These are phyloP conservation scores for Verticillium dahliae DNA, from an alignment of 2,329 filamentous ascomycete genomes.

Conservation along the genomic window DNA sequence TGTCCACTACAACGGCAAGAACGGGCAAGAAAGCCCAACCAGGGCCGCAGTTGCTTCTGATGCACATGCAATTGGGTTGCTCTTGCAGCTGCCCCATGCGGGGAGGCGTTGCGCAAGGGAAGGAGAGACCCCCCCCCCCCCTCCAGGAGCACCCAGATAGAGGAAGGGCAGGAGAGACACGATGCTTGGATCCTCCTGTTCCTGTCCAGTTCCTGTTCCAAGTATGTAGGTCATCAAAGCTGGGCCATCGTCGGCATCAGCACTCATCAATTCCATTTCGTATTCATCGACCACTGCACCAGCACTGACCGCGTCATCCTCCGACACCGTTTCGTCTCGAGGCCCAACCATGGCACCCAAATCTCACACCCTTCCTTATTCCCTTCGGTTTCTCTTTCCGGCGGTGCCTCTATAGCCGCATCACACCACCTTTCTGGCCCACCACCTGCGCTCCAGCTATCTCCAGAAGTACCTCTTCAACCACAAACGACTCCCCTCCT, in stretches of 20 bases:
- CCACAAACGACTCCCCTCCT: no score
- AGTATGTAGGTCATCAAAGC: no score
- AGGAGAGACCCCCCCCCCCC: neutral
- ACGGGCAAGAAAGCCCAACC: no score
- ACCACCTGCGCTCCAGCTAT: neutral
- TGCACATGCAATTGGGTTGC: no score
- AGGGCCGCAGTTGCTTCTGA: no score
- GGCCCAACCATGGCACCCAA: neutral
- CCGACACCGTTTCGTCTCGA: neutral
- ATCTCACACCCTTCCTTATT: neutral
- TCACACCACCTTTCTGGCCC: neutral
- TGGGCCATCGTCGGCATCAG: neutral
- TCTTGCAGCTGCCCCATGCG: neutral
- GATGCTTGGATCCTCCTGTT: neutral
- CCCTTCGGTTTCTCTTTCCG: neutral
- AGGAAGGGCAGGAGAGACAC: neutral
- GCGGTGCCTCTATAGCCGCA: neutral
- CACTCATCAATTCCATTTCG: neutral
- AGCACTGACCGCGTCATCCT: neutral
- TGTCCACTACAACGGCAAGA: no score
- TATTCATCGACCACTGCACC: neutral
- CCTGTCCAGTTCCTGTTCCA: no score
- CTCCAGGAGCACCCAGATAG: neutral
- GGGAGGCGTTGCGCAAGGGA: neutral
- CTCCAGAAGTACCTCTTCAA: neutral